These are phyloP conservation scores for Metarhizium sp. DNA, from an alignment of 2,329 filamentous ascomycete species.

Conservation along the genomic window DNA sequence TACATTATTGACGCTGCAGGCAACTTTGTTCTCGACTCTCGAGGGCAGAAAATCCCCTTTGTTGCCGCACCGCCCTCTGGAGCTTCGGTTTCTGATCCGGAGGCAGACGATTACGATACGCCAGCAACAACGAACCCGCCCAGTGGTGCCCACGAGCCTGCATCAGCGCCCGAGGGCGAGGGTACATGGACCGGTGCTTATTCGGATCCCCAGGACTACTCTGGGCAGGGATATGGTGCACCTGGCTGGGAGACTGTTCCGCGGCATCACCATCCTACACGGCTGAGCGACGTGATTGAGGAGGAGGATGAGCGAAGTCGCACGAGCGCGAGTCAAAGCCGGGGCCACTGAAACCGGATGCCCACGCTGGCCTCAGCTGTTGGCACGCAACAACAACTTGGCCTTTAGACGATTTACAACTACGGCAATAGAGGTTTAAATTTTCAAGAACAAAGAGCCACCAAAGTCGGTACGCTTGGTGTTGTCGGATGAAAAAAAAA, in stretches of 20 bases:
- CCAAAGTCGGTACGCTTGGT: neutral
- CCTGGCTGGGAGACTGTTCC: constrained; percentile 69
- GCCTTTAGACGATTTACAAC: neutral
- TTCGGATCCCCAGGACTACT: constrained; percentile 48
- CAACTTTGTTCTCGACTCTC: constrained; percentile 50
- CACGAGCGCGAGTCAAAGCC: constrained; percentile 60
- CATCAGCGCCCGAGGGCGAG: constrained; percentile 18
- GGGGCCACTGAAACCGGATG: constrained; percentile 19
- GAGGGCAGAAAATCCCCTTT: constrained; percentile 49
- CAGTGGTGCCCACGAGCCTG: constrained; percentile 23
- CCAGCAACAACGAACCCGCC: constrained; percentile 34
- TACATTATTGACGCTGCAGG: constrained; percentile 56
- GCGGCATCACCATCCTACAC: constrained; percentile 77
- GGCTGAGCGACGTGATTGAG: constrained; percentile 80
- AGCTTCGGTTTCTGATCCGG: constrained; percentile 39
- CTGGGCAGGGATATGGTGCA: constrained; percentile 55
- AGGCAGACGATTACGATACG: constrained; percentile 49
- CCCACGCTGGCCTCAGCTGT: neutral
- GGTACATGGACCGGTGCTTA: constrained; percentile 34
- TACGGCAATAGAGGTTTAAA: too few species aligned
- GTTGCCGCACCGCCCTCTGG: constrained; percentile 32
- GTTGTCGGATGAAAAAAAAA: neutral
- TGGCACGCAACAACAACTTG: neutral
- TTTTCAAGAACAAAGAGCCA: neutral
- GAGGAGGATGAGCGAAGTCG: constrained; percentile 76